Base-by-base conservation (phyloP, 805 yeast species). In the Candida argentea region DNA sequence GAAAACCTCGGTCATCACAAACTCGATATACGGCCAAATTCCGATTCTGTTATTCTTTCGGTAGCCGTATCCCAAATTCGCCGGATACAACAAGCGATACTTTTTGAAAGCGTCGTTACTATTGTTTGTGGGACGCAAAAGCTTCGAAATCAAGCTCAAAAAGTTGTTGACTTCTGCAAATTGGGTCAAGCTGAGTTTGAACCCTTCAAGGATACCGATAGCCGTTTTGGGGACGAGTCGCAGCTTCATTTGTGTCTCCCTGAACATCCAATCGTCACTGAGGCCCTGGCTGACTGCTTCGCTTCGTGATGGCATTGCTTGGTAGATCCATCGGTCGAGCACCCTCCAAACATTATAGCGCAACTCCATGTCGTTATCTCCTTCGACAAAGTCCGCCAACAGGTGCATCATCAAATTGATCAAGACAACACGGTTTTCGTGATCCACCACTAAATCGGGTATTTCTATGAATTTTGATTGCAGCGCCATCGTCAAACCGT, bases 1-100 rank as follows among this genome's bases (percentile, higher is more conserved):
- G 38, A 86, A 72, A 0, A 86, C 71, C 24, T 79, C 81, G 8
- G 66, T 55, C n/a, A 81, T 44, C 9, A 86, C 47, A 40, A 72
- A 85, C 29, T 84, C 89, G 30, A 82, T 48, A 42, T 87, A 89
- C 3, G 91, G 85, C 72, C 86, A 73, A 5, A 85, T 52, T 2
- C 95, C 94, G 11, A 62, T 49, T 18, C 58, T 46, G 25, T 48
- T 68, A 28, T 51, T 46, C 20, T 35, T 26, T 40, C 94, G 65
- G 37, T 74, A 69, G 0, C 61, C 58, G 3, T 48, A 46, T 0
- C 95, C 95, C 16, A 85, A 48, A 29, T 67, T 71, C 5, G 57
- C 40, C 1, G 94, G 94, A 41, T 64, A 80, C 8, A 73, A 61
- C 9, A 76, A 43, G 4, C 43, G 31, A 19, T 70, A 65, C 16